Conservation (phyloP, 805 yeast genomes). For the Hanseniaspora guilliermondii region DNA sequence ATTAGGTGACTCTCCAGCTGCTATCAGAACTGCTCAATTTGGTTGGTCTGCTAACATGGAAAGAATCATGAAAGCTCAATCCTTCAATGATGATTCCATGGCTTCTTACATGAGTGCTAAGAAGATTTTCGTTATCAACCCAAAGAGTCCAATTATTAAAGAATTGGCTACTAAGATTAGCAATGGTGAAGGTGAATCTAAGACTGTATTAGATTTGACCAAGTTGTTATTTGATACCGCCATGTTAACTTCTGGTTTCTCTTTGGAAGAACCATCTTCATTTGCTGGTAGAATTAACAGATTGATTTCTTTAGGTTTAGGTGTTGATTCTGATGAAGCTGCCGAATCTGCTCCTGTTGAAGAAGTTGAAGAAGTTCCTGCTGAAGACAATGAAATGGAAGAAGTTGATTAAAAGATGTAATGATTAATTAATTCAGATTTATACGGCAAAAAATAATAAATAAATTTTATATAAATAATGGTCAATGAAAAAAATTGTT, state of each 20-base stretch:
- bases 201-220: conserved; percentile 95
- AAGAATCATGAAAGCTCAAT: conserved; percentile 99
- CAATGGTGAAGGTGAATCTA: conserved; percentile 93
- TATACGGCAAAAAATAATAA: background rate
- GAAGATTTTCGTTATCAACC: conserved; percentile 98
- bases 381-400: conserved; percentile 74
- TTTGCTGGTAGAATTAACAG: conserved; percentile 97
- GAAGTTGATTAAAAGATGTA: conserved; percentile 69
- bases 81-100: conserved; percentile 96
- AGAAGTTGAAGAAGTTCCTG: conserved; percentile 5
- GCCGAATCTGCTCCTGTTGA: conserved; percentile 48
- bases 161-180: conserved; percentile 96
- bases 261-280: conserved; percentile 95
- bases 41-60: conserved; percentile 99
- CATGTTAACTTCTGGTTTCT: conserved; percentile 94
- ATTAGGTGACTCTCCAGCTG: conserved; percentile 97
- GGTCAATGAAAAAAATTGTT: background rate
- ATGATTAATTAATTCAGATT: background rate
- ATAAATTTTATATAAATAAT: background rate
- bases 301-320: conserved; percentile 92
- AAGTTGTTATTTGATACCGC: conserved; percentile 96
- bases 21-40: conserved; percentile 98
- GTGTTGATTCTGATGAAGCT: conserved; percentile 83
- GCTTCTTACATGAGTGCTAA: conserved; percentile 98
- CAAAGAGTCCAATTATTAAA: conserved; percentile 86